Evolutionary conservation across 352 stramenopile species (phyloP).

Genomic region (Pythium aquatile): DNA sequence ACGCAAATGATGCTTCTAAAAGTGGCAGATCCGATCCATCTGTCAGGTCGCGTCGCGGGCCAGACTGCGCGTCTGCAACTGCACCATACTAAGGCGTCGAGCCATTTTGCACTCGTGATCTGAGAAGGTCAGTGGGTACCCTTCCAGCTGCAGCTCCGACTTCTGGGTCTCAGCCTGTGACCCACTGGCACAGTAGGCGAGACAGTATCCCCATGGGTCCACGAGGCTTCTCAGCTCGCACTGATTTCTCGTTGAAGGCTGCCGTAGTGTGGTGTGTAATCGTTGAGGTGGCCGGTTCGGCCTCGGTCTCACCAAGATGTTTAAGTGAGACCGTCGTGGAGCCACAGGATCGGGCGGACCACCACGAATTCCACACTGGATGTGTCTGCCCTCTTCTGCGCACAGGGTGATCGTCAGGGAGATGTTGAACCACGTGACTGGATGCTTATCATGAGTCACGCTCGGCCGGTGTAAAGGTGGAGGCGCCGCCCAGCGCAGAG

Average conservation of each 20-base stretch:
- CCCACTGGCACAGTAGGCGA: background rate
- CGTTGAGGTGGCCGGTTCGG: slow-evolving; percentile 10
- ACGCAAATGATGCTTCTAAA: background rate
- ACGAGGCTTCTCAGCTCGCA: background rate
- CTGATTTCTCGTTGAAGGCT: background rate
- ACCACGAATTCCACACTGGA: slow-evolving; percentile 14
- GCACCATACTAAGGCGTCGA: background rate
- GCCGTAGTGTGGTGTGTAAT: slow-evolving; percentile 4
- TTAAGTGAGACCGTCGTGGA: slow-evolving; percentile 2
- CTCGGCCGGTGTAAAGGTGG: background rate
- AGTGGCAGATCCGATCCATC: slow-evolving; percentile 5
- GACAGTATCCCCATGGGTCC: background rate
- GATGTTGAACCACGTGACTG: background rate
- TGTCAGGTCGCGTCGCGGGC: background rate
- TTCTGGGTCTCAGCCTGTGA: slow-evolving; percentile 1
- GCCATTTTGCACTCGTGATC: background rate
- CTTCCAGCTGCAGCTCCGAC: slow-evolving; percentile 4
- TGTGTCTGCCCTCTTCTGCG: slow-evolving; percentile 14
- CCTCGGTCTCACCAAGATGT: slow-evolving; percentile 22
- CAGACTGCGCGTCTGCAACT: background rate
- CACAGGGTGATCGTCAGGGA: background rate
- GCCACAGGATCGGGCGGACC: background rate
- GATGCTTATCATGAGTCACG: background rate
- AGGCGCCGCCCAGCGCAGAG: background rate
- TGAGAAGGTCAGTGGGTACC: background rate